Base-by-base conservation (phyloP, 2,329 filamentous ascomycete species). In the Colletotrichum musicola region DNA sequence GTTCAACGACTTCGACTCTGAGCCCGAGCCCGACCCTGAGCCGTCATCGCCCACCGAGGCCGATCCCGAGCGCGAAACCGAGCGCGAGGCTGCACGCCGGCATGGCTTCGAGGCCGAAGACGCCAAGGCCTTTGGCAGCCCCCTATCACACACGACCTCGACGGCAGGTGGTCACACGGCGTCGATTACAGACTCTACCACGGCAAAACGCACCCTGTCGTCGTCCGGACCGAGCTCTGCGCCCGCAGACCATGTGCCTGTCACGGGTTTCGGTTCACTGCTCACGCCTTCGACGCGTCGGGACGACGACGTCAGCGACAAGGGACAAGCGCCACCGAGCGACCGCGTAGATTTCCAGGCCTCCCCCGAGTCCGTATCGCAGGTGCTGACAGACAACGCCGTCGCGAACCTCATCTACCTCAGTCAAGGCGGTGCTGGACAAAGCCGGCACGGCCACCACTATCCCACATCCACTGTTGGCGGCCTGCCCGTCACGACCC, bases 321-420 rank as follows among this genome's bases (percentile, higher is more conserved):
- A 68, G 35, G 35, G 56, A 12, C 62, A 61, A 4, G 18, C 50
- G 16, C 55, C 50, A 12, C 30, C 46, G 25, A 27, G 44, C 35
- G 55, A 65, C 27, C 49, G 25, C 1, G 58, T 58, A 20, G 60
- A 62, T 4, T 65, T 54, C 16, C 61, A 64, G 2, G 42, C 68
- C 0, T 72, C 74, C 0, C 74, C 77, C 0, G 60, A 71, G 0
- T 71, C 76, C 9, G 73, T 73, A 10, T 74, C 75, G 5, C 78
- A 78, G 38, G 16, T 70, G 7, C 5, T 66, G 7, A 78, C 77
- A 2, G 78, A 80, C 14, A 78, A 71, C 7, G 79, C 79, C 4
- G 79, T 80, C 6, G 78, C 78, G 7, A 77, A 79, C 50, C 72
- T 80, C 1, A 72, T 80, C 1, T 78, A 77, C 54, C 75, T 81